Evolutionary conservation across 139 green algal species (phyloP), one percentile per base, ranked within the genome.

Genomic region (Chlamydomonas applanata): DNA sequence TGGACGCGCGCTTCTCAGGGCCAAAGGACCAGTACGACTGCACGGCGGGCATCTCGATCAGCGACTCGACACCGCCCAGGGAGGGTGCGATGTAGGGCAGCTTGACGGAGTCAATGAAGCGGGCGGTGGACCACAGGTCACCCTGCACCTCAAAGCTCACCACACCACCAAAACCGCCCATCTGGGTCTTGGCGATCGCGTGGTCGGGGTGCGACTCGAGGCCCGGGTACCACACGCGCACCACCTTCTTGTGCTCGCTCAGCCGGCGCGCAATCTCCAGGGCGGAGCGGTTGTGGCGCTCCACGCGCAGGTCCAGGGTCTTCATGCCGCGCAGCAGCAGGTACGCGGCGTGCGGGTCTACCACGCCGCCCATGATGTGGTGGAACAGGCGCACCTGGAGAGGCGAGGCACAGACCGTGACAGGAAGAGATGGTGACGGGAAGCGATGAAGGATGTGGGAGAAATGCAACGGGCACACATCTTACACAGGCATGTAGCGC

Each of bases 41-140:
- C 35, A 99, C 88, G 19, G 96, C 97, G 14, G 96, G 96, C 89
- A 99, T 97, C 85, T 99, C 96, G 69, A 99, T 98, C 25, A 99
- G 86, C 2, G 81, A 91, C 85, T 99, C 96, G 34, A 97, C 93
- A n/a, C 96, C 96, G 9, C 96, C 96, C 53, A 99, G 84, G 11
- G 89, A 97, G 4, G 96, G 96, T 27, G 95, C 96, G 69, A 99
- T 99, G 91, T 99, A 99, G 1, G 96, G 96, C 54, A 99, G 84
- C 66, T 79, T 83, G 25, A 94, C 86, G 22, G 56, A 70, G 79
- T 99, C 96, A 36, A 99, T 95, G 78, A 99, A 94, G 24, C 88
- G 86, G 14, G 95, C 91, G 22, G 94, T 97, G 35, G 72, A 34
- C 93, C 90, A 94, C 63, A 98, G 79, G 71, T 96, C 95, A 17